A percentile compares a stretch with the other conserved stretches of the same genome.
Conservation (phyloP, 345 rosid species). For the Hypericum androsaemum region DNA sequence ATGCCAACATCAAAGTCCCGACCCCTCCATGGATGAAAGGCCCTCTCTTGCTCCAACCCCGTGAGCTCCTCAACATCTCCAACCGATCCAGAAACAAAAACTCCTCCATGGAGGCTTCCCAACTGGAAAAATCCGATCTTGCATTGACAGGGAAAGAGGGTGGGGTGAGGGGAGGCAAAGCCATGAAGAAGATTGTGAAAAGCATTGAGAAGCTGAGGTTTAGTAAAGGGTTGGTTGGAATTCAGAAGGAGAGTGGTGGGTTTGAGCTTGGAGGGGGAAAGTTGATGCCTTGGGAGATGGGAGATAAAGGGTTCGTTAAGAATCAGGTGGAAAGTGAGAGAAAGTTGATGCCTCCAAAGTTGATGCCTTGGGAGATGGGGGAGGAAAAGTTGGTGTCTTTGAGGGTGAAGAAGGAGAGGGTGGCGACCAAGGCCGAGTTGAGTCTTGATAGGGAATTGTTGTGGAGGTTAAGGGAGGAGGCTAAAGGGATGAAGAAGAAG, state of each 20-base stretch:
- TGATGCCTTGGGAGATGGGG: conserved; percentile 64
- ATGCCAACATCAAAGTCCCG: conserved; percentile 28
- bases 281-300: too few relatives aligned
- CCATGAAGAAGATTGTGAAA: conserved; percentile 46
- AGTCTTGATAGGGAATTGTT: conserved; percentile 43
- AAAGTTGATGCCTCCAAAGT: conserved; percentile 58
- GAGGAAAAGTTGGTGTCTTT: conserved; percentile 31
- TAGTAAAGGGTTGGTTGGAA: conserved; percentile 13
- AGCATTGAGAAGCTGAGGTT: conserved; percentile 39
- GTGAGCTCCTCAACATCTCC: conserved; percentile 29
- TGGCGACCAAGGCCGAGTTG: conserved; percentile 40
- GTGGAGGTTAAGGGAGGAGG: conserved; percentile 51
- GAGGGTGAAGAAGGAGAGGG: conserved; percentile 53
- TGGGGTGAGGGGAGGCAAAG: conserved; percentile 62
- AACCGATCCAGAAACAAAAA: conserved; percentile 14
- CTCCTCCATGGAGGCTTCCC: conserved; percentile 4
- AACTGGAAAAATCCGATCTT: conserved; percentile 33
- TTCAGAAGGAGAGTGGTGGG: conserved; percentile 14
- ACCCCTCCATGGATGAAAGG: conserved; percentile 73
- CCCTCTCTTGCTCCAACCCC: conserved; percentile 44
- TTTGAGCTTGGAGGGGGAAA: conserved; percentile 18
- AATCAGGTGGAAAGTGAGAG: conserved; percentile 3
- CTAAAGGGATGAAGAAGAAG: conserved; percentile 56
- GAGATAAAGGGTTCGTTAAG: too few relatives aligned
- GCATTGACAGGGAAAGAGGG: conserved; percentile 57